phyloP scores from a whole-genome alignment of 2,329 filamentous ascomycete species.

The Lecanicillium sp. region DNA sequence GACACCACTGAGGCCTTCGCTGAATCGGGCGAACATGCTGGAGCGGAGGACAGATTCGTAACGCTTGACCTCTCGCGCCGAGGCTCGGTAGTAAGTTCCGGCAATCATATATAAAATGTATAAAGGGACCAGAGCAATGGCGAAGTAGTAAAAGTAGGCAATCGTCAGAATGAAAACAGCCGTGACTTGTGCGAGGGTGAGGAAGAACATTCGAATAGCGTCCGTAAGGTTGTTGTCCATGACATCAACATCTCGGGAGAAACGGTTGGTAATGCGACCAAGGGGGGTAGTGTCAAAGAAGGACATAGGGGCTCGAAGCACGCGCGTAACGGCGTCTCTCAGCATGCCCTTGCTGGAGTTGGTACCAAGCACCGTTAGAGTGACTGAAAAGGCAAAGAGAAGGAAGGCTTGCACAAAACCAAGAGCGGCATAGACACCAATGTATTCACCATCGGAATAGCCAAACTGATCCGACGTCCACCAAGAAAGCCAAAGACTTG shows the following conservation, averaged over 20 bases:
- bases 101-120: constrained; percentile 74
- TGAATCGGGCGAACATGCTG: constrained; percentile 82
- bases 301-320: constrained; percentile 69
- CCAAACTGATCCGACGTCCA: constrained; percentile 80
- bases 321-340: constrained; percentile 68
- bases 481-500: constrained; percentile 87
- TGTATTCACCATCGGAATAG: constrained; percentile 63
- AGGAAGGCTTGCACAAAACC: constrained; percentile 65
- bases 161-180: constrained; percentile 87
- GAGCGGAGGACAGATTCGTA: constrained; percentile 88
- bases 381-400: constrained; percentile 74
- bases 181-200: constrained; percentile 76
- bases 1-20: constrained; percentile 78
- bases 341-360: constrained; percentile 77
- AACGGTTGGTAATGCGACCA: constrained; percentile 92
- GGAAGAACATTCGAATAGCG: constrained; percentile 85
- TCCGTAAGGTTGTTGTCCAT: constrained; percentile 93
- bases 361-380: constrained; percentile 74
- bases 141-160: constrained; percentile 89
- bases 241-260: constrained; percentile 90
- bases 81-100: constrained; percentile 81
- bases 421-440: constrained; percentile 64
- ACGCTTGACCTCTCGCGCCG: constrained; percentile 89
- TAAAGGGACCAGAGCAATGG: constrained; percentile 55
- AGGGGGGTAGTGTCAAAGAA: constrained; percentile 98